phyloP scores from a whole-genome alignment of 345 rosid species.

The Eucalyptus marginata region DNA sequence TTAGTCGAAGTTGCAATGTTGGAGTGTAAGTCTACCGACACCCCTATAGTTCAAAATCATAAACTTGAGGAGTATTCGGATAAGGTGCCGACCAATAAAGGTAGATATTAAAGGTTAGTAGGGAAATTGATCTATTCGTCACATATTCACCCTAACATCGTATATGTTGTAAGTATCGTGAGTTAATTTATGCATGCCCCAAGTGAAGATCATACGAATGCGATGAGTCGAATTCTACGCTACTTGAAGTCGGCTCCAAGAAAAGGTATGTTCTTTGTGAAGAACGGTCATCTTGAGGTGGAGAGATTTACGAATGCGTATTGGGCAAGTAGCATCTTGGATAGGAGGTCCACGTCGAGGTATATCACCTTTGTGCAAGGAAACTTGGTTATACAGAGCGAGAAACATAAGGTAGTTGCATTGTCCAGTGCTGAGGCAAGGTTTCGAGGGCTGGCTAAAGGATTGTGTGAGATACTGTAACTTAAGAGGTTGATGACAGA shows the following conservation, averaged over 20 bases:
- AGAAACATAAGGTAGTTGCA: not conserved
- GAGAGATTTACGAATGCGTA: not conserved
- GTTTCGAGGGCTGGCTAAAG: not conserved
- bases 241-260: not conserved
- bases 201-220: not conserved
- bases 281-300: not conserved
- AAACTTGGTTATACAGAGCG: not conserved
- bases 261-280: not conserved
- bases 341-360: not conserved
- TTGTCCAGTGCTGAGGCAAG: fast-evolving
- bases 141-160: not conserved
- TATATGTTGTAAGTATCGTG: not conserved
- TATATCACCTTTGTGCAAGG: not conserved
- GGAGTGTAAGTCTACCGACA: not conserved
- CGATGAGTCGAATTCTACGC: fast-evolving
- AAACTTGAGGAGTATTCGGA: not conserved
- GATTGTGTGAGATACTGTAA: not conserved
- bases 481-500: not conserved
- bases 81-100: not conserved
- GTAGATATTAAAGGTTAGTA: not conserved
- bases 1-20: not conserved
- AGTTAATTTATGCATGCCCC: not conserved
- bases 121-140: not conserved
- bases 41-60: not conserved
- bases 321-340: not conserved